Percentiles rank a stretch among this genome's conserved stretches.
Conservation (phyloP, 345 rosid genomes). For the Aurinia saxatilis region DNA sequence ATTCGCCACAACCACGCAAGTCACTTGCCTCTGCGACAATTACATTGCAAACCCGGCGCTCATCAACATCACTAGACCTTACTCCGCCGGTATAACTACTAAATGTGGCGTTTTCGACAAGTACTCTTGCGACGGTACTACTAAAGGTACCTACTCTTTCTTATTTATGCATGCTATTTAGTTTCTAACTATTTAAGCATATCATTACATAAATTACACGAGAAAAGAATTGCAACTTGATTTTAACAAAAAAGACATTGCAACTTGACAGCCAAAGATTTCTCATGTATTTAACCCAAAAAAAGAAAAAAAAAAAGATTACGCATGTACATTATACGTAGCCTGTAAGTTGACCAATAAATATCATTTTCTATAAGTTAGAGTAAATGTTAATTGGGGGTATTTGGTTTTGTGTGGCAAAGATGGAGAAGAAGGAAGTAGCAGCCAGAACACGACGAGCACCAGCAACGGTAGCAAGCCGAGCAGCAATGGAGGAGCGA, state of each 20-base stretch:
- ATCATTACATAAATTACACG: too few relatives aligned
- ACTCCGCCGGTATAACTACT: conserved; percentile 18
- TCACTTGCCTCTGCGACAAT: conserved; percentile 22
- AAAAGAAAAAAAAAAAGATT: too few relatives aligned
- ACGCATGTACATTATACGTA: not conserved
- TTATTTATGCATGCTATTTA: too few relatives aligned
- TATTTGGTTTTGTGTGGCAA: not conserved
- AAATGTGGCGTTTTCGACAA: conserved; percentile 21
- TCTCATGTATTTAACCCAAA: too few relatives aligned
- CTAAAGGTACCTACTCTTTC: not conserved
- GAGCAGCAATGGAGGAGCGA: conserved; percentile 11
- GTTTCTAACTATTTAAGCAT: too few relatives aligned
- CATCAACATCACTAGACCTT: conserved; percentile 19
- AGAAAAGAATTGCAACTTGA: too few relatives aligned
- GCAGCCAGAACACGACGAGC: not conserved
- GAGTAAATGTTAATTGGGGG: not conserved
- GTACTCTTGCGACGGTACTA: conserved; percentile 19
- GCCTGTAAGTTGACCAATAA: not conserved
- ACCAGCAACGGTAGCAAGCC: conserved; percentile 1
- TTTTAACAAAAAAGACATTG: too few relatives aligned
- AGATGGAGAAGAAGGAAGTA: conserved; percentile 7
- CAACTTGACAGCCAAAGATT: too few relatives aligned
- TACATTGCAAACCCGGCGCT: conserved; percentile 17
- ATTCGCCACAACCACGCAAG: conserved; percentile 17
- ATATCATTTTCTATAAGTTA: not conserved